Conservation (phyloP, 1,139 yeast species). For the Taphrina confusa region DNA sequence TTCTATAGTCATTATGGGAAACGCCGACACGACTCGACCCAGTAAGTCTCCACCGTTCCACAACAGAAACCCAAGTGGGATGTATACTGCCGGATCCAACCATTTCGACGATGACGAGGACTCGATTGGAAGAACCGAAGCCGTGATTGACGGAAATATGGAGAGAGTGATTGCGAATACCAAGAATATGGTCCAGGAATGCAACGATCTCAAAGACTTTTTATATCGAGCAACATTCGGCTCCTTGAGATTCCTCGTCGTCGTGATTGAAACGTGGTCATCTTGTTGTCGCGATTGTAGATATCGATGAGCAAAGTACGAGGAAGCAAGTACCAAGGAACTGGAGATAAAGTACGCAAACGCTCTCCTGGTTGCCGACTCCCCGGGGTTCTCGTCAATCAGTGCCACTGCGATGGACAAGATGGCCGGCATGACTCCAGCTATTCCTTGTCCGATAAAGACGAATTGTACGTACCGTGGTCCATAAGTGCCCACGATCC, state of each 20-base stretch:
- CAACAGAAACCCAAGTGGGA: slow-evolving; percentile 73
- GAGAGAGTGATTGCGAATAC: slow-evolving; percentile 71
- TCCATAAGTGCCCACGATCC: slow-evolving; percentile 16
- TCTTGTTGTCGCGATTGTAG: slow-evolving; percentile 32
- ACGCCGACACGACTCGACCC: slow-evolving; percentile 61
- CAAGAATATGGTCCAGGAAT: slow-evolving; percentile 69
- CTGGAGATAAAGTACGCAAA: slow-evolving; percentile 26
- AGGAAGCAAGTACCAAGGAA: slow-evolving; percentile 16
- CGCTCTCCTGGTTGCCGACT: slow-evolving; percentile 14
- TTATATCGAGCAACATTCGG: slow-evolving; percentile 15
- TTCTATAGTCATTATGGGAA: slow-evolving; percentile 40
- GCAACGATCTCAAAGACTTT: slow-evolving; percentile 54
- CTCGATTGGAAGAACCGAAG: slow-evolving; percentile 60
- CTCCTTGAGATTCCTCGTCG: not conserved
- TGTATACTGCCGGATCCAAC: slow-evolving; percentile 56
- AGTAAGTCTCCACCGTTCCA: slow-evolving; percentile 90
- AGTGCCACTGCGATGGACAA: slow-evolving; percentile 26
- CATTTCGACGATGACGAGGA: slow-evolving; percentile 31
- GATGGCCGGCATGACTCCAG: slow-evolving; percentile 31
- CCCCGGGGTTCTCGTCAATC: not conserved
- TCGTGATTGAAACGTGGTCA: slow-evolving; percentile 2
- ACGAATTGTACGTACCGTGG: slow-evolving; percentile 19
- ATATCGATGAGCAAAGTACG: slow-evolving; percentile 34
- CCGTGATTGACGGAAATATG: slow-evolving; percentile 87
- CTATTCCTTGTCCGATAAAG: slow-evolving; percentile 32